phyloP scores from a whole-genome alignment of 306 rosid species.

The Leucaena leucocephala region DNA sequence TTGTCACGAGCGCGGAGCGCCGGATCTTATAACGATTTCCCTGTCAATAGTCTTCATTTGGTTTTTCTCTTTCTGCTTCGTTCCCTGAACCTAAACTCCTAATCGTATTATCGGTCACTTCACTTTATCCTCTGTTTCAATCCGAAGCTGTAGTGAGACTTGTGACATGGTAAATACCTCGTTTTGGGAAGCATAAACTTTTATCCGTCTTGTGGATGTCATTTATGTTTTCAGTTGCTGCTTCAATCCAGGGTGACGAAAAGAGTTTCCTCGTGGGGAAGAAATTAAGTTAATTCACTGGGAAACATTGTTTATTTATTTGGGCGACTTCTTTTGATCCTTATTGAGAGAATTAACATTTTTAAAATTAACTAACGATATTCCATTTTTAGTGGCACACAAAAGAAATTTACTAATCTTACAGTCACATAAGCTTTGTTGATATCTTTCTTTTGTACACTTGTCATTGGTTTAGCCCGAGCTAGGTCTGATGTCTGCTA shows the following conservation, averaged over 20 bases:
- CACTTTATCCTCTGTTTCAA: conserved; percentile 25
- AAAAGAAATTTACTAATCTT: conserved; percentile 22
- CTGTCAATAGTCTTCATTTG: background rate
- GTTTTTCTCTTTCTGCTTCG: background rate
- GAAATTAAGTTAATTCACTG: conserved; percentile 18
- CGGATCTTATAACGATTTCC: background rate
- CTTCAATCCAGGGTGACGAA: conserved; percentile 27
- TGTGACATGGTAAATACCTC: conserved; percentile 44
- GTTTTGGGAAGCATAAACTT: conserved; percentile 18
- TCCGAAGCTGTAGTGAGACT: conserved; percentile 13
- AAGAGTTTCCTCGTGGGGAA: background rate
- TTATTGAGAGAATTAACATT: background rate
- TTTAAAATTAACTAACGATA: background rate
- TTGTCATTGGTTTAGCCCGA: conserved; percentile 7
- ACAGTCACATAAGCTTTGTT: background rate
- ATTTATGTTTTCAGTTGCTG: background rate
- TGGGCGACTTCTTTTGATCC: background rate
- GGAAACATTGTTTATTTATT: background rate
- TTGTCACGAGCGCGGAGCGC: background rate
- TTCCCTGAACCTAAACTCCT: conserved; percentile 36
- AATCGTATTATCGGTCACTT: conserved; percentile 15
- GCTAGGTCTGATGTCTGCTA: background rate
- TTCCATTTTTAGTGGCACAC: background rate
- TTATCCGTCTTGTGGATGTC: background rate
- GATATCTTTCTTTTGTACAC: conserved; percentile 1